phyloP scores from a whole-genome alignment of 2,329 filamentous ascomycete species.

The Alternaria sp. region DNA sequence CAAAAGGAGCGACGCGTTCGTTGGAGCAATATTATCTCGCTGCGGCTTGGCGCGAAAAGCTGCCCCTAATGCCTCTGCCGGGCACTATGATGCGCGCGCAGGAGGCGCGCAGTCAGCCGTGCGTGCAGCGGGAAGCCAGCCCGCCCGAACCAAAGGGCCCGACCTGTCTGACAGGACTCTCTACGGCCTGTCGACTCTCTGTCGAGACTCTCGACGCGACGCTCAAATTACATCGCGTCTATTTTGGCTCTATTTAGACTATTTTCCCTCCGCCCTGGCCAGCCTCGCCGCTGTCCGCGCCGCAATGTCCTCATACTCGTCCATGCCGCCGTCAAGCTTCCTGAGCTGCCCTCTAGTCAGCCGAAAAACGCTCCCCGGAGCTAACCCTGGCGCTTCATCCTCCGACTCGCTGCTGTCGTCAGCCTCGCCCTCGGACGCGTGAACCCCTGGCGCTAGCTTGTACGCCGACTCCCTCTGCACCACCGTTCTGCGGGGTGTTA shows the following conservation, averaged over 20 bases:
- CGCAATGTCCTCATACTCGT: constrained; percentile 47
- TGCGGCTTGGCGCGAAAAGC: constrained; percentile 26
- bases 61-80: constrained; percentile 25
- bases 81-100: constrained; percentile 27
- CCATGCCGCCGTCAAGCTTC: constrained; percentile 47
- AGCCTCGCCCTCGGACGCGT: constrained; percentile 50
- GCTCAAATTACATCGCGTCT: not conserved
- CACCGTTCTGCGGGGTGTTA: constrained; percentile 60
- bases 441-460: constrained; percentile 45
- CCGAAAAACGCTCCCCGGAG: constrained; percentile 47
- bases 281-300: constrained; percentile 33
- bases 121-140: constrained; percentile 26
- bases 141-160: constrained; percentile 12
- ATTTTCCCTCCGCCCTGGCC: not conserved
- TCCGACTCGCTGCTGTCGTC: constrained; percentile 54
- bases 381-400: constrained; percentile 56
- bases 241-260: not conserved
- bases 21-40: constrained; percentile 26
- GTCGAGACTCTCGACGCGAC: not conserved
- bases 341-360: constrained; percentile 43
- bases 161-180: constrained; percentile 3
- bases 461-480: constrained; percentile 65
- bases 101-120: constrained; percentile 18
- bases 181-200: too few species aligned
- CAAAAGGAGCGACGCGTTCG: constrained; percentile 37